Conservation (phyloP, 495 filamentous ascomycete species). For the Bryoglossum gracile region DNA sequence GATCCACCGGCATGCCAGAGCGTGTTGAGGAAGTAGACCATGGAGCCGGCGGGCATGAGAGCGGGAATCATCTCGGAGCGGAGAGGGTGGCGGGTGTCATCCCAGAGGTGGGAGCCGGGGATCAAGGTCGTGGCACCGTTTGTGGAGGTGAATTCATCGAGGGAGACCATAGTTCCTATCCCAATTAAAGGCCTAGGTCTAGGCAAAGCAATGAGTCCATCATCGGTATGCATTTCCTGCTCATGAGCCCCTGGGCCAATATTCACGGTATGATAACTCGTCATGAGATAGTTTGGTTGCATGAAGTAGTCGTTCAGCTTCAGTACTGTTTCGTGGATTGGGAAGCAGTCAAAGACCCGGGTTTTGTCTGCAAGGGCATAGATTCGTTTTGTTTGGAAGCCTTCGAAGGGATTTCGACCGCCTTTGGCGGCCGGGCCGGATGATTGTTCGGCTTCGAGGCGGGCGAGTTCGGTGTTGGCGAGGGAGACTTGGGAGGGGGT, state of each 20-base stretch:
- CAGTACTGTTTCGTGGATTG: slow-evolving; percentile 23
- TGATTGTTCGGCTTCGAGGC: slow-evolving; percentile 7
- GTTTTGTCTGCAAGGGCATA: slow-evolving; percentile 28
- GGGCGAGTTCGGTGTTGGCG: slow-evolving; percentile 22
- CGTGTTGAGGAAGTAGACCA: slow-evolving; percentile 33
- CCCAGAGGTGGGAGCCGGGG: slow-evolving; percentile 38
- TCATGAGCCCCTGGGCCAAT: slow-evolving; percentile 24
- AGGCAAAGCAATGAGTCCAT: slow-evolving; percentile 23
- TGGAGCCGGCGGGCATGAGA: slow-evolving; percentile 32
- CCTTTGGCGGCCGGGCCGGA: slow-evolving; percentile 20
- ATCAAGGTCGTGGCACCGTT: slow-evolving; percentile 42
- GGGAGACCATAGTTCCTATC: slow-evolving; percentile 27
- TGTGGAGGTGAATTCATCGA: slow-evolving; percentile 26
- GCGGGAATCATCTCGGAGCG: slow-evolving; percentile 25
- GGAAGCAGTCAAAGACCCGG: slow-evolving; percentile 27
- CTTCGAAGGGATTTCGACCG: slow-evolving; percentile 30
- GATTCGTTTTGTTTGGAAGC: slow-evolving; percentile 26
- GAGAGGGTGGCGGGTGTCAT: slow-evolving; percentile 19
- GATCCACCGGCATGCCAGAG: slow-evolving; percentile 32
- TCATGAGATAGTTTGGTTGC: slow-evolving; percentile 23
- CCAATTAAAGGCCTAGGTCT: slow-evolving; percentile 23
- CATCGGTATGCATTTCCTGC: slow-evolving; percentile 31
- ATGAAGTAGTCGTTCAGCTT: slow-evolving; percentile 31
- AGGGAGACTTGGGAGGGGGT: slow-evolving; percentile 14
- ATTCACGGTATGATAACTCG: slow-evolving; percentile 25